Evolutionary conservation across 306 rosid genomes (phyloP).

Genomic region (Prunus campanulata): DNA sequence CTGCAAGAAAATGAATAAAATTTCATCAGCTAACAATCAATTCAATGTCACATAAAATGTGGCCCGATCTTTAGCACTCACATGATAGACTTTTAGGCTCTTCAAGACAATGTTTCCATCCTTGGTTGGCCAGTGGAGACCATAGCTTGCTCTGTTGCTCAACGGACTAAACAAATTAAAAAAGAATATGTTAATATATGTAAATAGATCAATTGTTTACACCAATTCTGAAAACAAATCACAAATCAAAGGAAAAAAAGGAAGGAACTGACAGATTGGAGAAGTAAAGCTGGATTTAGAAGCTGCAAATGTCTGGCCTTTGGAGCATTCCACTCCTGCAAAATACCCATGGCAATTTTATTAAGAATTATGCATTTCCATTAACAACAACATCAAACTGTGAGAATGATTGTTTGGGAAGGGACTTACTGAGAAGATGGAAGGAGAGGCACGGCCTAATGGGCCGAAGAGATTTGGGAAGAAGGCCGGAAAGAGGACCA

Average conservation of each 20-base stretch:
- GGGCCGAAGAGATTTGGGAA: slow-evolving; percentile 65
- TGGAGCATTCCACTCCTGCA: slow-evolving; percentile 76
- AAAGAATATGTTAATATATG: background rate
- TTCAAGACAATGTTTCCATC: slow-evolving; percentile 60
- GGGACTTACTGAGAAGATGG: slow-evolving; percentile 55
- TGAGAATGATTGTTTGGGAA: background rate
- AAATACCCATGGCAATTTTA: background rate
- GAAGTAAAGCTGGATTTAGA: slow-evolving; percentile 61
- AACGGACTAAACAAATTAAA: slow-evolving; percentile 21
- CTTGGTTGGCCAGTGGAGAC: slow-evolving; percentile 74
- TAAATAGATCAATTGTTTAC: background rate
- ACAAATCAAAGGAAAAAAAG: slow-evolving; percentile 5
- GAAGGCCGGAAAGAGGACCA: slow-evolving; percentile 51
- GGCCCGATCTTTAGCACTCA: slow-evolving; percentile 34
- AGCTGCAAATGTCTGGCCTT: slow-evolving; percentile 69
- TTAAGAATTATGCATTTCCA: background rate
- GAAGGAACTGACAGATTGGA: slow-evolving; percentile 45
- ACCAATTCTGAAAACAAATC: slow-evolving; percentile 1
- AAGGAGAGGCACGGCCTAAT: slow-evolving; percentile 53
- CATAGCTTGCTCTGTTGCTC: slow-evolving; percentile 56
- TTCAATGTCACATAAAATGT: background rate
- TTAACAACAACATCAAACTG: background rate
- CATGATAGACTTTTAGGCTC: slow-evolving; percentile 50
- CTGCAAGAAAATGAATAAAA: slow-evolving; percentile 39
- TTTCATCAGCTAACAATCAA: slow-evolving; percentile 15